phyloP scores from a whole-genome alignment of 371 early-diverging fungal genomes.

The Lichtheimia ramosa region DNA sequence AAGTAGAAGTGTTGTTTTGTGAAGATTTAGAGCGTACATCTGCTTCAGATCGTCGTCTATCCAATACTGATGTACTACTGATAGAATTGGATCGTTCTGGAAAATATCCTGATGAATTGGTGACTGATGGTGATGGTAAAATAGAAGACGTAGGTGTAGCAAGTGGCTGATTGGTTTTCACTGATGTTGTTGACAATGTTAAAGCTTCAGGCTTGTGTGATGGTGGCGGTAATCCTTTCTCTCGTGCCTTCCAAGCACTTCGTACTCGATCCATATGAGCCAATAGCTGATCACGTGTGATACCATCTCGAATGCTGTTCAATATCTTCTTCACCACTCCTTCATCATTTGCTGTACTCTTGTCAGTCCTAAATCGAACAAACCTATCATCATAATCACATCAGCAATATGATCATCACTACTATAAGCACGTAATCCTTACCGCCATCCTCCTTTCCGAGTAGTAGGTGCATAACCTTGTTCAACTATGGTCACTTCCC shows the following conservation, averaged over 20 bases:
- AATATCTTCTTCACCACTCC: slow-evolving; percentile 54
- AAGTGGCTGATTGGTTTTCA: background rate
- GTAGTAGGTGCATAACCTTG: slow-evolving; percentile 60
- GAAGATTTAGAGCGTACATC: slow-evolving; percentile 6
- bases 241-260: slow-evolving; percentile 65
- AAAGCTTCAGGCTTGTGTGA: slow-evolving; percentile 12
- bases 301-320: slow-evolving; percentile 52
- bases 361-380: slow-evolving; percentile 70
- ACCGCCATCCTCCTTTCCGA: slow-evolving; percentile 66
- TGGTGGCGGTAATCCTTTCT: slow-evolving; percentile 43
- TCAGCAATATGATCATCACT: background rate
- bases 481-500: slow-evolving; percentile 60
- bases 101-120: slow-evolving; percentile 10
- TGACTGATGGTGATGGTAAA: slow-evolving; percentile 19
- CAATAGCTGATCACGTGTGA: slow-evolving; percentile 51
- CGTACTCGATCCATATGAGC: slow-evolving; percentile 54
- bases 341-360: slow-evolving; percentile 69
- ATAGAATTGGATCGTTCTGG: slow-evolving; percentile 4
- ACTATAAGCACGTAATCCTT: slow-evolving; percentile 1
- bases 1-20: background rate
- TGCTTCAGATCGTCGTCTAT: slow-evolving; percentile 16
- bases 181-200: slow-evolving; percentile 6
- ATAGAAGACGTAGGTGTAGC: slow-evolving; percentile 17
- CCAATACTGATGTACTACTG: background rate
- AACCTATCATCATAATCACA: slow-evolving; percentile 32